Evolutionary conservation across 768 basidiomycete species (phyloP).

Genomic region (Coprinopsis strossmayeri): DNA sequence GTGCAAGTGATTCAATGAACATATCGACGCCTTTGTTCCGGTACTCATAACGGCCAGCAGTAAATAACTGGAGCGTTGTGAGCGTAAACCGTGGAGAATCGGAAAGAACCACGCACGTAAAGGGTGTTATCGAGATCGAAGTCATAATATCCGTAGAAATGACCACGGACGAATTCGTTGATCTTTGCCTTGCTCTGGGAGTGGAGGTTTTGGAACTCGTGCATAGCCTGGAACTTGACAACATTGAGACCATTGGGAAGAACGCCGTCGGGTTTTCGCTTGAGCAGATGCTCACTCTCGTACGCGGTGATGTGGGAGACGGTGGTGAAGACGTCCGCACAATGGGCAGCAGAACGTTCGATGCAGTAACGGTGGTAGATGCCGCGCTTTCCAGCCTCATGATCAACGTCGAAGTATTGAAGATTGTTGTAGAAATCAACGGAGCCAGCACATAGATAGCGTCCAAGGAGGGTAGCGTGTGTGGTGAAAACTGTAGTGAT

Average conservation of each 20-base stretch:
- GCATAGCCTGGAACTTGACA: slow-evolving; percentile 98
- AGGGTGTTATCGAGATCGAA: slow-evolving; percentile 92
- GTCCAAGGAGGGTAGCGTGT: slow-evolving; percentile 95
- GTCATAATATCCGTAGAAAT: slow-evolving; percentile 97
- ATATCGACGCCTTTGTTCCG: slow-evolving; percentile 99
- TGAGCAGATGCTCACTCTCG: slow-evolving; percentile 92
- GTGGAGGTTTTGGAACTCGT: slow-evolving; percentile 97
- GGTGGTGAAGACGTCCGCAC: slow-evolving; percentile 97
- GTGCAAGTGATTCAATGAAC: slow-evolving; percentile 96
- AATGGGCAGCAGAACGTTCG: slow-evolving; percentile 90
- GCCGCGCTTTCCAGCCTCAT: slow-evolving; percentile 97
- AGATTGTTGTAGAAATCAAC: slow-evolving; percentile 99
- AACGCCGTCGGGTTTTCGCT: slow-evolving; percentile 96
- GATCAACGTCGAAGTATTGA: slow-evolving; percentile 98
- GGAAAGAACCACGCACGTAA: slow-evolving; percentile 45
- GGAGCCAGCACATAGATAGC: slow-evolving; percentile 95
- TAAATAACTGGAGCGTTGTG: slow-evolving; percentile 69
- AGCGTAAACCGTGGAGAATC: slow-evolving; percentile 2
- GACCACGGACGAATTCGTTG: slow-evolving; percentile 94
- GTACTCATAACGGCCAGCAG: slow-evolving; percentile 98
- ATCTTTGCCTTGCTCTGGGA: slow-evolving; percentile 94
- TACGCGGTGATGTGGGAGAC: slow-evolving; percentile 98
- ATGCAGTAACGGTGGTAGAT: slow-evolving; percentile 99
- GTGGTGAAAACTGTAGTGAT: slow-evolving; percentile 99
- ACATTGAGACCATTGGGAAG: slow-evolving; percentile 97